These are phyloP conservation scores for Lecanoromycetidae sp. DNA, from an alignment of 2,329 filamentous ascomycete species.

Conservation along the genomic window DNA sequence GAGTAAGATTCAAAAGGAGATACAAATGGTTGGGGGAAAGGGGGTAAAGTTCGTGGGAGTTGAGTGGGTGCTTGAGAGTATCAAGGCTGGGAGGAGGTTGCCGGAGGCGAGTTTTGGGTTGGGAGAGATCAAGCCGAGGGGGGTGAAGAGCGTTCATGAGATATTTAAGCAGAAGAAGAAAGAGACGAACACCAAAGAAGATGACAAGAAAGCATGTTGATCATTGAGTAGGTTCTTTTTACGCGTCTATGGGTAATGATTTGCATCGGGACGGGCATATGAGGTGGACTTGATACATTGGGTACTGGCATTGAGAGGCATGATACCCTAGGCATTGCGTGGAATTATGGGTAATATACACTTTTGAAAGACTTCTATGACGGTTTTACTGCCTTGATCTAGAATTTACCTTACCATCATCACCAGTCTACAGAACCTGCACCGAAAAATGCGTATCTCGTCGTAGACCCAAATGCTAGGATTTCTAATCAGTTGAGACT, in stretches of 20 bases:
- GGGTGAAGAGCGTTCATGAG: slow-evolving; percentile 53
- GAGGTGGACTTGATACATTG: neutral
- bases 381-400: too few relatives aligned
- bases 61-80: slow-evolving; percentile 78
- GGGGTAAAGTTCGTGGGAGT: slow-evolving; percentile 67
- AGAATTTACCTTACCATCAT: too few relatives aligned
- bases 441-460: too few relatives aligned
- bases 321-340: too few relatives aligned
- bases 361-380: too few relatives aligned
- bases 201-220: neutral
- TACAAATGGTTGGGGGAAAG: slow-evolving; percentile 52
- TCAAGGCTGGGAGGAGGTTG: slow-evolving; percentile 61
- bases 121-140: slow-evolving; percentile 47
- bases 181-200: too few relatives aligned
- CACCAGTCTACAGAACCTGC: neutral
- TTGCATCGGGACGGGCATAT: neutral
- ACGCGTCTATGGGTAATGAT: neutral
- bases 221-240: neutral
- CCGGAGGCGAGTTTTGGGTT: slow-evolving; percentile 58
- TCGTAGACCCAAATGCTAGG: too few relatives aligned
- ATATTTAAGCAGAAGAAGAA: slow-evolving; percentile 30
- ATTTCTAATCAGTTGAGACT: neutral
- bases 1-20: slow-evolving; percentile 71
- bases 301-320: neutral
- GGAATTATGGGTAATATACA: too few relatives aligned